These are phyloP conservation scores for Physcomitrellopsis africana DNA, from an alignment of 225 moss, liverwort and hornwort species.

Conservation along the genomic window DNA sequence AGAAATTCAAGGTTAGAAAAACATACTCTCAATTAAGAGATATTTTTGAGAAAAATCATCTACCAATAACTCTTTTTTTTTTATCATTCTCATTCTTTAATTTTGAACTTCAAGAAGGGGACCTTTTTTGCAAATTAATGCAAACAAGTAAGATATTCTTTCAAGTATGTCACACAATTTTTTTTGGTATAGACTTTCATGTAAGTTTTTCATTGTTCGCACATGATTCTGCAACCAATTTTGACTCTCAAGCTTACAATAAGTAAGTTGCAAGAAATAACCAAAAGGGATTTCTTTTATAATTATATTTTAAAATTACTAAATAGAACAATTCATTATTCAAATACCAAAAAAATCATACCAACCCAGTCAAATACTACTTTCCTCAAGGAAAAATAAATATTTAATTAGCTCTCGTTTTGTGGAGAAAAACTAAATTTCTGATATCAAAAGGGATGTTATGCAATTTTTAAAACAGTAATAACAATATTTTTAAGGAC, in stretches of 20 bases:
- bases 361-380: too few species aligned
- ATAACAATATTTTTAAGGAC: not conserved
- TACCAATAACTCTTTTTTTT: too few species aligned
- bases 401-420: too few species aligned
- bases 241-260: not conserved
- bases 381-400: too few species aligned
- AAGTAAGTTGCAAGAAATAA: not conserved
- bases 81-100: too few species aligned
- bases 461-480: not conserved
- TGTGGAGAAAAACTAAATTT: not conserved
- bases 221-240: slow-evolving; percentile 25
- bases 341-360: too few species aligned
- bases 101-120: too few species aligned
- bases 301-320: too few species aligned
- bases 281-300: not conserved
- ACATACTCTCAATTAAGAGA: too few species aligned
- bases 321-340: too few species aligned
- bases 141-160: slow-evolving; percentile 33
- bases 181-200: slow-evolving; percentile 8
- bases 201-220: not conserved
- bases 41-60: too few species aligned
- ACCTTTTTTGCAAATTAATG: slow-evolving; percentile 10
- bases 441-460: not conserved
- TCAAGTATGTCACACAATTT: slow-evolving; percentile 3
- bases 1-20: too few species aligned